These are phyloP conservation scores for Clonostachys rosea DNA, from an alignment of 2,329 filamentous ascomycete genomes.

Conservation along the genomic window DNA sequence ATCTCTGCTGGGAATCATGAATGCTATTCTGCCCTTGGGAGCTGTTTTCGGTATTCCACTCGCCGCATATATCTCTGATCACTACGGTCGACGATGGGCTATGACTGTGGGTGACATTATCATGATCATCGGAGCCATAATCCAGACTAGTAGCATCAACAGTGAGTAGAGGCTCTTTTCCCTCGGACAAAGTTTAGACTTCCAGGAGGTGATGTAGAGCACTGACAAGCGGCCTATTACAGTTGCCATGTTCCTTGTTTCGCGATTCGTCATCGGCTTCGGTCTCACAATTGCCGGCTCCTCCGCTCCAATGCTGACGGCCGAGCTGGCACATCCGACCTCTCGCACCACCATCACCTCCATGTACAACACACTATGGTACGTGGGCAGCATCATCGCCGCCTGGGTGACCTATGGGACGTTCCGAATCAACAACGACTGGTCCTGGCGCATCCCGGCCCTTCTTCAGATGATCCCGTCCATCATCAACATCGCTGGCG, in stretches of 20 bases:
- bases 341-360: conserved; percentile 6
- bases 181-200: no score
- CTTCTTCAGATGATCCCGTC: conserved; percentile 39
- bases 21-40: conserved; percentile 40
- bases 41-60: conserved; percentile 25
- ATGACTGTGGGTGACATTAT: conserved; percentile 30
- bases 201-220: no score
- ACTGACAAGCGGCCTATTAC: not conserved
- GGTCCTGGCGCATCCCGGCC: conserved; percentile 38
- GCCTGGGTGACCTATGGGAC: conserved; percentile 24
- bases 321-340: conserved; percentile 55
- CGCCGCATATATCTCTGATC: conserved; percentile 17
- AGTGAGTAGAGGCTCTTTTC: no score
- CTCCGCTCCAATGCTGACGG: conserved; percentile 56
- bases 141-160: conserved; percentile 28
- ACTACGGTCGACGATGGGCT: conserved; percentile 16
- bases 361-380: not conserved
- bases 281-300: conserved; percentile 55
- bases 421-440: conserved; percentile 20
- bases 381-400: conserved; percentile 8
- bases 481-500: conserved; percentile 13
- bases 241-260: conserved; percentile 48
- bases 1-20: conserved; percentile 15
- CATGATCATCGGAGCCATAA: conserved; percentile 28
- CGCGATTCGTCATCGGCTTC: conserved; percentile 48